phyloP scores from a whole-genome alignment of 2,329 filamentous ascomycete species.

The Blastomyces parvus region DNA sequence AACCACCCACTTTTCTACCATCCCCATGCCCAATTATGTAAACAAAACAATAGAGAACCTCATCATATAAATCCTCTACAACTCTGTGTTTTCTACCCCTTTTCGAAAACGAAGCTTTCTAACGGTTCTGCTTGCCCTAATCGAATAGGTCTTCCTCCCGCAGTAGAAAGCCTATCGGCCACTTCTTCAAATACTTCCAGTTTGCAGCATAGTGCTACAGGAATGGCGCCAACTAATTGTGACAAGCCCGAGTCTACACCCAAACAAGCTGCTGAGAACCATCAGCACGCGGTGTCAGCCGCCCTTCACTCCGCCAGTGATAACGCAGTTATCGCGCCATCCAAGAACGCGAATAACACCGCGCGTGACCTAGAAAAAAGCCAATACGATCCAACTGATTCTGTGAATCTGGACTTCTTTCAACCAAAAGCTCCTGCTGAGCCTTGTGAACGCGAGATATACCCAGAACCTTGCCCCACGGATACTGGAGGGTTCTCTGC shows the following conservation, averaged over 20 bases:
- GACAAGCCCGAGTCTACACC: background rate
- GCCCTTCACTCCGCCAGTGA: background rate
- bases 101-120: background rate
- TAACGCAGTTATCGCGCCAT: background rate
- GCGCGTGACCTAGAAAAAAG: background rate
- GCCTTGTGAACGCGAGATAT: background rate
- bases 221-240: background rate
- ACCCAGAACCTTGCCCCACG: background rate
- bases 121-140: background rate
- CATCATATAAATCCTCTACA: background rate
- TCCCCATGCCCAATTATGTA: background rate
- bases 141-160: background rate
- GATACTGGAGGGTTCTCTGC: background rate
- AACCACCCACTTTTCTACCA: background rate
- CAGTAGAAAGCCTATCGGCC: background rate
- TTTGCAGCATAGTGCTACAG: background rate
- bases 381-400: background rate
- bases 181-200: background rate
- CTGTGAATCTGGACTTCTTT: constrained; percentile 4
- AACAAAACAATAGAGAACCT: background rate
- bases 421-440: background rate
- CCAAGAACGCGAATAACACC: background rate
- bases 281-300: background rate
- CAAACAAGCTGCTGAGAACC: background rate
- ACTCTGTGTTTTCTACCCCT: background rate